phyloP scores from a whole-genome alignment of 495 filamentous ascomycete genomes.

The Talaromyces proteolyticus region DNA sequence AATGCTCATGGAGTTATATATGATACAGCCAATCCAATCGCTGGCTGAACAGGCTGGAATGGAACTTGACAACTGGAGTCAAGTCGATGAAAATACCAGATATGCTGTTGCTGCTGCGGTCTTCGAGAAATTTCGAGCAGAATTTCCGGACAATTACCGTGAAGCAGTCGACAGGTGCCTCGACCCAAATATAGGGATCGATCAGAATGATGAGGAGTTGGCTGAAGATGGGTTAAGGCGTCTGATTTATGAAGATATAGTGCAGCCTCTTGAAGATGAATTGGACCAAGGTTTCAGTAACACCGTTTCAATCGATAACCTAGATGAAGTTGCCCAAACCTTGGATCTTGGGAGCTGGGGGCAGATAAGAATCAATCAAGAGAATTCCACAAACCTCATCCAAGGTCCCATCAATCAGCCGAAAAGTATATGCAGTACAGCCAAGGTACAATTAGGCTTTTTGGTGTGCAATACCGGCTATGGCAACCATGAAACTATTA shows the following conservation, averaged over 20 bases:
- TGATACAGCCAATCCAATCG: slow-evolving; percentile 1
- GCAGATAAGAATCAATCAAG: neutral
- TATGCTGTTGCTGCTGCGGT: neutral
- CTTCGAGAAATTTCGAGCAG: neutral
- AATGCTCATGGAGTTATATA: slow-evolving; percentile 1
- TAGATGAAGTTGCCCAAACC: neutral
- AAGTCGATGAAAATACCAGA: neutral
- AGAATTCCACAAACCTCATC: neutral
- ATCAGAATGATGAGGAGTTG: neutral
- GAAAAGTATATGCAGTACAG: neutral
- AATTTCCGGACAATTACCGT: slow-evolving; percentile 1
- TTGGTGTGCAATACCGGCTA: neutral
- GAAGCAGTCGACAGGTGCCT: neutral
- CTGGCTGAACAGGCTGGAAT: neutral
- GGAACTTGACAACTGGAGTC: neutral
- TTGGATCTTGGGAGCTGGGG: neutral
- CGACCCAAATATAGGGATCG: neutral
- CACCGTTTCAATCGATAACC: neutral
- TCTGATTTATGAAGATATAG: neutral
- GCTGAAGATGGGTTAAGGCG: neutral
- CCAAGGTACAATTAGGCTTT: neutral
- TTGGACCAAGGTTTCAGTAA: neutral
- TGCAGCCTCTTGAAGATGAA: neutral
- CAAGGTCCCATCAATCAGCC: neutral
- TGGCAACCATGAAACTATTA: neutral